Percentiles rank a stretch among this genome's conserved stretches.
Conservation (phyloP, 2,329 filamentous ascomycete species). For the Colletotrichum lentis region DNA sequence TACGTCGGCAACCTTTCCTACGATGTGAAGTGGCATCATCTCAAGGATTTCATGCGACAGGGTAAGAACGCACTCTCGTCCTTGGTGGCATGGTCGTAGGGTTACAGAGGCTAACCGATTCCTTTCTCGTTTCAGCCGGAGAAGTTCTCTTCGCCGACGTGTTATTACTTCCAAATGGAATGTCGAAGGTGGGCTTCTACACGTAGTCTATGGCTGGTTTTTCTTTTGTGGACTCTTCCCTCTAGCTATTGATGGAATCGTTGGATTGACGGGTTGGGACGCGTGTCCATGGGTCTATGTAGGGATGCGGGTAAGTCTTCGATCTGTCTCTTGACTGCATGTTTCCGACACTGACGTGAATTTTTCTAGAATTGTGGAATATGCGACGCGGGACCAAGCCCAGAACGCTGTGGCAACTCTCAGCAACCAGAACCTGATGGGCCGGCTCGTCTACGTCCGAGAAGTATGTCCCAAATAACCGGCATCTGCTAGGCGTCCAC, state of each 20-base stretch:
- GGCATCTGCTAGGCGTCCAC: not conserved
- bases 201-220: conserved; percentile 87
- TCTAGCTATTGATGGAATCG: conserved; percentile 79
- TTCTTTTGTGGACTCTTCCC: conserved; percentile 71
- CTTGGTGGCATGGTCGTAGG: conserved; percentile 17
- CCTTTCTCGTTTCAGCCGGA: conserved; percentile 74
- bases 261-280: conserved; percentile 99
- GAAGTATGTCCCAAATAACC: conserved; percentile 70
- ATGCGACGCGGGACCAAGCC: conserved; percentile 98
- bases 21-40: conserved; percentile 99
- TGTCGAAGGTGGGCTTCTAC: conserved; percentile 99
- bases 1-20: conserved; percentile 99
- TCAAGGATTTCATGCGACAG: conserved; percentile 99
- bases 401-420: conserved; percentile 96
- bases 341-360: conserved; percentile 45
- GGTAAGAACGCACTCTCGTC: conserved; percentile 66
- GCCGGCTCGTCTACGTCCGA: conserved; percentile 96
- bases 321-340: not conserved
- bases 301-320: conserved; percentile 97
- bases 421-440: conserved; percentile 99
- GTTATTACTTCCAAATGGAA: conserved; percentile 99
- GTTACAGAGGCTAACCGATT: conserved; percentile 39
- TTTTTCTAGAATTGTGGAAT: conserved; percentile 92
- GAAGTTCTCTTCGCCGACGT: conserved; percentile 99
- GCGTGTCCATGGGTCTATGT: conserved; percentile 85